A percentile compares a stretch with the other conserved stretches of the same genome.
Conservation (phyloP, 2,329 filamentous ascomycete genomes). For the Cryphonectria nitschkei region DNA sequence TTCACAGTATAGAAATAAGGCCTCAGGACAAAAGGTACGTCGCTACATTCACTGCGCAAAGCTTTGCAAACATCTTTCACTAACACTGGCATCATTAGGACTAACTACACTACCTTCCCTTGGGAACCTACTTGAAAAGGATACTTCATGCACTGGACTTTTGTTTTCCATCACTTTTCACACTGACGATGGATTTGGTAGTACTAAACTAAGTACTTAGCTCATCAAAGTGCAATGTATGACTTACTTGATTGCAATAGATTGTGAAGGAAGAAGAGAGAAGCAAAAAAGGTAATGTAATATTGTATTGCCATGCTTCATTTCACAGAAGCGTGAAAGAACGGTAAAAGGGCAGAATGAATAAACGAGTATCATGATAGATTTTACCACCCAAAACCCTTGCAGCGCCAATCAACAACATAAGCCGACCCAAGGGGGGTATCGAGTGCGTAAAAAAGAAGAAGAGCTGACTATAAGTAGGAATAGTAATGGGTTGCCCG, state of each 20-base stretch:
- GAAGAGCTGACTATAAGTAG: conserved; percentile 19
- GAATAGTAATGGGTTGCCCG: conserved; percentile 2
- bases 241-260: not conserved
- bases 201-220: not conserved
- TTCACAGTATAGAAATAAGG: not conserved
- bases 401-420: conserved; percentile 24
- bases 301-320: not conserved
- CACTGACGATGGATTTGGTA: not conserved
- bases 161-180: not conserved
- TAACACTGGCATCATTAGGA: not conserved
- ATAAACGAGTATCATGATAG: not conserved
- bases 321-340: not conserved
- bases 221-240: not conserved
- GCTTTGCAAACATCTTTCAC: not conserved
- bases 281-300: not conserved
- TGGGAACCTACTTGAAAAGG: not conserved
- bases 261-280: not conserved
- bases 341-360: not conserved
- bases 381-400: conserved; percentile 22
- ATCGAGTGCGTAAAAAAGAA: conserved; percentile 29
- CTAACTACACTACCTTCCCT: too few relatives aligned
- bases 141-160: not conserved
- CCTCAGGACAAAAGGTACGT: not conserved
- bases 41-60: not conserved
- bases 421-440: conserved; percentile 31